Conservation (phyloP, 495 filamentous ascomycete species). For the Achaetomiella virescens region DNA sequence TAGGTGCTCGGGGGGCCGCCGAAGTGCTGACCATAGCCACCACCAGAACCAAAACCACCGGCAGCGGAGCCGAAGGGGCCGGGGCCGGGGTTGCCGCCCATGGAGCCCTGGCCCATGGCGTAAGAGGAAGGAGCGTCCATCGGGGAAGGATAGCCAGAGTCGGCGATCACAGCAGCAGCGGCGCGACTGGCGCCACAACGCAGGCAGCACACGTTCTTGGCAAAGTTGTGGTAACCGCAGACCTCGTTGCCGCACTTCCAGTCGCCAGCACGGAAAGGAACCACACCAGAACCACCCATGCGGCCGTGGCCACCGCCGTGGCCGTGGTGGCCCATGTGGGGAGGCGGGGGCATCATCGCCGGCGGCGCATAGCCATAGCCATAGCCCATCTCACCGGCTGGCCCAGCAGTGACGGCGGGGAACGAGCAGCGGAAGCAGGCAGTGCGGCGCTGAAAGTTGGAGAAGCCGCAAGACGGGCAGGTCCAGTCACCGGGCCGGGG, state of each 20-base stretch:
- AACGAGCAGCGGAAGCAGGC: slow-evolving; percentile 98
- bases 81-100: slow-evolving; percentile 77
- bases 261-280: slow-evolving; percentile 95
- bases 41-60: slow-evolving; percentile 63
- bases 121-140: slow-evolving; percentile 82
- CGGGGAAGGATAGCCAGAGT: slow-evolving; percentile 84
- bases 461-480: slow-evolving; percentile 88
- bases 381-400: slow-evolving; percentile 68
- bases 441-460: slow-evolving; percentile 94
- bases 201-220: slow-evolving; percentile 96
- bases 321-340: slow-evolving; percentile 73
- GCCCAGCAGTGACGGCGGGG: slow-evolving; percentile 78
- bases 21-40: slow-evolving; percentile 80
- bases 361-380: slow-evolving; percentile 65
- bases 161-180: slow-evolving; percentile 86
- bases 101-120: slow-evolving; percentile 68
- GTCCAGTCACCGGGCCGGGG: slow-evolving; percentile 98
- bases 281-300: slow-evolving; percentile 77
- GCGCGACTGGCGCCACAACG: slow-evolving; percentile 93
- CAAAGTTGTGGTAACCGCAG: slow-evolving; percentile 99
- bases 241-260: slow-evolving; percentile 98
- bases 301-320: slow-evolving; percentile 64
- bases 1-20: slow-evolving; percentile 86
- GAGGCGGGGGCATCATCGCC: slow-evolving; percentile 69
- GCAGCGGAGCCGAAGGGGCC: slow-evolving; percentile 69